Percentiles rank a stretch among this genome's conserved stretches.
Evolutionary conservation across 2,329 filamentous ascomycete species (phyloP).

Genomic region (Talaromyces rugulosus): DNA sequence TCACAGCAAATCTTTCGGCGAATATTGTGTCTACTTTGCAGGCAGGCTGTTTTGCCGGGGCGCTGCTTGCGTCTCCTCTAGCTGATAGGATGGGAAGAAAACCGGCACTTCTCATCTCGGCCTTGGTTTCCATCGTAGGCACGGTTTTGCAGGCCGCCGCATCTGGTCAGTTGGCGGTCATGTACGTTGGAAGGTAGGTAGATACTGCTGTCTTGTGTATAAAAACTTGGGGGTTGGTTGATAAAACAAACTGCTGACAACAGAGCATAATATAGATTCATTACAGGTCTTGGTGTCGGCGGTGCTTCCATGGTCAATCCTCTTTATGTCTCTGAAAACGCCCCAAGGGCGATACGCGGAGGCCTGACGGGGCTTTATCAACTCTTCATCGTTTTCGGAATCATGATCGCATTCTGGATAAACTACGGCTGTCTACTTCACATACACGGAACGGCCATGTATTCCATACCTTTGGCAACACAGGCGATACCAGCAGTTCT

Average conservation of each 20-base stretch:
- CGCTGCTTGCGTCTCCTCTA: conserved; percentile 34
- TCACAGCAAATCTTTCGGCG: conserved; percentile 10
- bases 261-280: conserved; percentile 31
- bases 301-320: conserved; percentile 56
- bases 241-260: background rate
- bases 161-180: conserved; percentile 56
- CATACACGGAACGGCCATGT: conserved; percentile 42
- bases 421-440: conserved; percentile 53
- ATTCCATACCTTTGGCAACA: conserved; percentile 60
- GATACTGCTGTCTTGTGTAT: background rate
- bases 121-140: conserved; percentile 56
- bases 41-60: conserved; percentile 56
- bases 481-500: conserved; percentile 62
- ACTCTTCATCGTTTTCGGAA: conserved; percentile 49
- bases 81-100: conserved; percentile 53
- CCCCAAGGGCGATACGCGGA: conserved; percentile 56
- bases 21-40: conserved; percentile 64
- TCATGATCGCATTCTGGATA: conserved; percentile 45
- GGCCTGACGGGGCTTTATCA: conserved; percentile 59
- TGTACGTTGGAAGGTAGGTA: conserved; percentile 61
- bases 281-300: conserved; percentile 50
- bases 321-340: conserved; percentile 58
- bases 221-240: background rate
- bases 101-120: conserved; percentile 52
- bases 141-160: conserved; percentile 59